Evolutionary conservation across 148 eudicot genomes (phyloP).

Genomic region (Rhododendron henanense): DNA sequence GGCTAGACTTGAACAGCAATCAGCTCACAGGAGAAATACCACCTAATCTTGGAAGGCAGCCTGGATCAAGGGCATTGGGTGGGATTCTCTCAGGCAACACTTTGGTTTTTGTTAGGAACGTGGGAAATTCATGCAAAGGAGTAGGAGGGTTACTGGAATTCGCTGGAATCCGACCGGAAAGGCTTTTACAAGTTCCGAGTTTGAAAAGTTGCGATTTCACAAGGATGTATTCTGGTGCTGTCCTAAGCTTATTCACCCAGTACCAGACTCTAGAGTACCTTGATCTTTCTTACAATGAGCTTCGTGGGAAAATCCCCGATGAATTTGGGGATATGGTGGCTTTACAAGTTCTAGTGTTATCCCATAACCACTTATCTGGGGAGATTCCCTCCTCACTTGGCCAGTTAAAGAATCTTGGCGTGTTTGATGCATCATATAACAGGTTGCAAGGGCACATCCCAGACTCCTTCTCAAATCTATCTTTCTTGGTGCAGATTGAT

Average conservation of each 20-base stretch:
- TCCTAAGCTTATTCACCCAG: slow-evolving; percentile 75
- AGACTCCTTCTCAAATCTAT: slow-evolving; percentile 76
- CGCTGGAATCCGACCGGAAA: slow-evolving; percentile 84
- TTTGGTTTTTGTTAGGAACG: slow-evolving; percentile 76
- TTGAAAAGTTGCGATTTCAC: slow-evolving; percentile 84
- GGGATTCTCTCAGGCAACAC: slow-evolving; percentile 90
- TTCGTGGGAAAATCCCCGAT: slow-evolving; percentile 76
- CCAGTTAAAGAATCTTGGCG: slow-evolving; percentile 81
- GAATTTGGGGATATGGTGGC: slow-evolving; percentile 96
- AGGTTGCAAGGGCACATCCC: slow-evolving; percentile 86
- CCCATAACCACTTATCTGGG: slow-evolving; percentile 84
- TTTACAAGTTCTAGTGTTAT: slow-evolving; percentile 74
- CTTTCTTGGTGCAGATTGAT: slow-evolving; percentile 96
- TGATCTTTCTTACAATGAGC: slow-evolving; percentile 86
- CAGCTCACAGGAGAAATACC: slow-evolving; percentile 82
- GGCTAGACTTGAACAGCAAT: slow-evolving; percentile 90
- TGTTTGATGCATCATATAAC: slow-evolving; percentile 87
- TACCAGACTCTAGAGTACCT: slow-evolving; percentile 93
- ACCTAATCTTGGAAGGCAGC: slow-evolving; percentile 71
- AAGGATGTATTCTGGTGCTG: slow-evolving; percentile 79
- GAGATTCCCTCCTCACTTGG: slow-evolving; percentile 84
- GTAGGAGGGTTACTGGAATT: slow-evolving; percentile 91
- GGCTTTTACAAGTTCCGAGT: slow-evolving; percentile 68
- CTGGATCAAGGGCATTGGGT: slow-evolving; percentile 60
- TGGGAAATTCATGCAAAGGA: slow-evolving; percentile 94